Base-by-base conservation (phyloP, 1,139 yeast genomes). In the Debaryomycetaceae sp. region DNA sequence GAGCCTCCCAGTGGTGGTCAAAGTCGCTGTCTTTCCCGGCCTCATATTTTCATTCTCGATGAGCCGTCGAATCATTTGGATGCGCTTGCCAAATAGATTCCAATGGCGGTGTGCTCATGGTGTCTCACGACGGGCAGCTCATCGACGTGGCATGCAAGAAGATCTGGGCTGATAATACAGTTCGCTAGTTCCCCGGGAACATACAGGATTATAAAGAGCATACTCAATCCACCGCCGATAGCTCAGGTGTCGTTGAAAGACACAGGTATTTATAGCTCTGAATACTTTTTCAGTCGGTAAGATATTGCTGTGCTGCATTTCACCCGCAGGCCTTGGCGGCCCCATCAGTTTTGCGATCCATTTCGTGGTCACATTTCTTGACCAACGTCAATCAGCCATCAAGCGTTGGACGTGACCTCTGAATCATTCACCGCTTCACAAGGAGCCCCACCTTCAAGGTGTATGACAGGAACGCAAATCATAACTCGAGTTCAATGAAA, bases 21-120 rank as follows among this genome's bases (percentile, higher is more conserved):
- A 52, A 86, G 97, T 23, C 77, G 98, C 62, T 86, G 97, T 58
- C 65, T 90, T 47, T 72, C 73, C 39, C 80, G 79, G 39, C 98
- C 98, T n/a, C 98, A 90, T 51, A 76, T 90, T 27, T 66, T 90
- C 45, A 75, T 90, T 49, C 65, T 90, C 43, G 99, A 90, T 65
- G 99, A 92, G 68, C 99, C 99, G 57, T 85, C 97, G 8, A 90
- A 90, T 62, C 99, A 90, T 58, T 75, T 90, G 71, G 99, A 90
- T 78, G 87, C 95, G 12, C 82, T 93, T 30, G 98, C 1, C 67
- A 90, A 47, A 75, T 68, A 40, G 76, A 73, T 38, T 90, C 87
- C 67, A 73, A 83, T 49, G 98, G 98, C 50, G 98, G 98, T 55
- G 79, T 90, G 22, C 68, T 90, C 43, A 86, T 90, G 96, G 98